Percentiles rank a stretch among this genome's conserved stretches.
Conservation (phyloP, 1,284 basidiomycete species). For the Leccinum variabile region DNA sequence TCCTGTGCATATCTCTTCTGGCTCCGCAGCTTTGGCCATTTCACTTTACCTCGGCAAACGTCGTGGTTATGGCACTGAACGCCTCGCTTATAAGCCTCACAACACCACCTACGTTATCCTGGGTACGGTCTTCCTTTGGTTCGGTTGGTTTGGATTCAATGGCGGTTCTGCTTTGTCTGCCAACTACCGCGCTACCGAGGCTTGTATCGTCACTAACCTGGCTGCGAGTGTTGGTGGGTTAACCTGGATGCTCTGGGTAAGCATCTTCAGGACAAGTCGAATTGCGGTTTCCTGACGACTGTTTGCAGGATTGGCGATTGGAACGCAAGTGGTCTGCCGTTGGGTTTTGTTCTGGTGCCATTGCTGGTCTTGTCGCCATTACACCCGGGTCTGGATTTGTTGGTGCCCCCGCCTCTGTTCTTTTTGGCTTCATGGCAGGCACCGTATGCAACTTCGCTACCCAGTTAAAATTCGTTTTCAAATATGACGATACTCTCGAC, state of each 20-base stretch:
- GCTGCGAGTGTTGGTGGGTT: slow-evolving; percentile 84
- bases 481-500: slow-evolving; percentile 81
- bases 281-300: background rate
- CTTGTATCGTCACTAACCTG: slow-evolving; percentile 92
- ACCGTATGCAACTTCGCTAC: slow-evolving; percentile 92
- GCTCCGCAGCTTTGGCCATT: slow-evolving; percentile 89
- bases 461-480: slow-evolving; percentile 82
- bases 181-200: slow-evolving; percentile 86
- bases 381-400: slow-evolving; percentile 92
- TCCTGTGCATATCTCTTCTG: slow-evolving; percentile 92
- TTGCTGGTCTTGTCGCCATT: slow-evolving; percentile 88
- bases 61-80: slow-evolving; percentile 90
- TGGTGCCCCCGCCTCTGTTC: slow-evolving; percentile 79
- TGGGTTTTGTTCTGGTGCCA: slow-evolving; percentile 95
- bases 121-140: slow-evolving; percentile 95
- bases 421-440: slow-evolving; percentile 85
- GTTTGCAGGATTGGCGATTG: slow-evolving; percentile 77
- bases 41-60: slow-evolving; percentile 91
- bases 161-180: slow-evolving; percentile 84
- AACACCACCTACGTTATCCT: slow-evolving; percentile 88
- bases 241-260: slow-evolving; percentile 90
- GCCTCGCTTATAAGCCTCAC: slow-evolving; percentile 87
- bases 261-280: slow-evolving; percentile 3
- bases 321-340: slow-evolving; percentile 93
- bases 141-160: slow-evolving; percentile 98